Base-by-base conservation (phyloP, 768 basidiomycete species). In the Phanerochaete carnosa region DNA sequence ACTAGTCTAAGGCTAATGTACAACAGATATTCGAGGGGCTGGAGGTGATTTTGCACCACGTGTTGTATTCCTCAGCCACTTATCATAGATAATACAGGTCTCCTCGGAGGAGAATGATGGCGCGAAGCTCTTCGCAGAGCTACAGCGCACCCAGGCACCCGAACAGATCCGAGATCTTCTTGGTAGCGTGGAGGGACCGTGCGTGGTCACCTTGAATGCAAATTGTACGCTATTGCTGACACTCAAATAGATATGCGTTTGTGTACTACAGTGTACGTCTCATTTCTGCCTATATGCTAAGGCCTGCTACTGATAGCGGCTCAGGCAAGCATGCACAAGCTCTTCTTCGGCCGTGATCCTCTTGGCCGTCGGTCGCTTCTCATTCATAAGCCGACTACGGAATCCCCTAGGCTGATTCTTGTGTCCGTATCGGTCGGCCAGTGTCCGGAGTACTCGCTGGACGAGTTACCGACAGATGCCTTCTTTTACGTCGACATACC, bases 361-460 rank as follows among this genome's bases (percentile, higher is more conserved):
- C 81, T 95, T 2, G 94, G 94, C 7, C 82, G 94, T 37, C 82
- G 94, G 50, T 95, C 94, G n/a, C 79, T 96, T 7, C 76, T 96
- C 7, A 76, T 92, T 32, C 89, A 89, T 60, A 76, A 72, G 60
- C 88, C 89, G 29, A 80, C 79, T 15, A 39, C 62, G 1, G 53
- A 57, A 19, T 73, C 73, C 4, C 85, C 88, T 0, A 80, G 80
- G 61, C 76, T 93, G 45, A 68, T 90, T 32, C 73, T 94, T 28
- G 71, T 85, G 8, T 94, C 92, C 0, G 86, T 86, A 3, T 87
- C 89, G 4, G 70, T 76, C 23, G 88, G 88, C 6, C 37, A 64
- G 11, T 69, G 80, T 58, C 62, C 75, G 25, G 68, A 65, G n/a
- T 84, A 79, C 60, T 66, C 78, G 0, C 80, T 90, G 29, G 80